Percentiles rank a stretch among this genome's conserved stretches.
These are phyloP conservation scores for Wickerhamomyces kurtzmanii DNA, from an alignment of 805 yeast genomes.

Conservation along the genomic window DNA sequence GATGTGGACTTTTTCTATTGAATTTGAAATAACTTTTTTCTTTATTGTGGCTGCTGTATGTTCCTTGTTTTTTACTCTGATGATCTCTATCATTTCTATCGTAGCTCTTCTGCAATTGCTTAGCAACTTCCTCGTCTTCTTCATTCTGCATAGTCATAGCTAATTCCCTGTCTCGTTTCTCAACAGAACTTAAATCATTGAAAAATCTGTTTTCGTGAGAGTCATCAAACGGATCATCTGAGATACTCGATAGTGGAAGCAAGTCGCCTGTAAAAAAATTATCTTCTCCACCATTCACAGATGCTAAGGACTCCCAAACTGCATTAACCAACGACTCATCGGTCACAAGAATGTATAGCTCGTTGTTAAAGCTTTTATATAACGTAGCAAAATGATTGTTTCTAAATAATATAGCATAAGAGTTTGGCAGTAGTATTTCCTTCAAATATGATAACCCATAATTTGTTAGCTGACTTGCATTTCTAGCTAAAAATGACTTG, in stretches of 20 bases:
- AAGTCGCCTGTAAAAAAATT: slow-evolving; percentile 61
- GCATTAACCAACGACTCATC: slow-evolving; percentile 61
- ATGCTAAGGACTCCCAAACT: slow-evolving; percentile 75
- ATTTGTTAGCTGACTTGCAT: slow-evolving; percentile 69
- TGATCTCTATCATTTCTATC: slow-evolving; percentile 6
- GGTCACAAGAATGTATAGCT: slow-evolving; percentile 59
- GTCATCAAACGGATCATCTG: slow-evolving; percentile 13
- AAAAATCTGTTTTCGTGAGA: slow-evolving; percentile 4
- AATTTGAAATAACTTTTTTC: too few relatives aligned
- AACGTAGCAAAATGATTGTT: slow-evolving; percentile 85
- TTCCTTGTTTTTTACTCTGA: too few relatives aligned
- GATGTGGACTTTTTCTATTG: too few relatives aligned
- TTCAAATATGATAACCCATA: slow-evolving; percentile 47
- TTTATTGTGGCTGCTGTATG: too few relatives aligned
- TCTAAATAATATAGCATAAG: slow-evolving; percentile 68
- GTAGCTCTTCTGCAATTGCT: slow-evolving; percentile 28
- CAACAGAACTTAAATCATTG: slow-evolving; percentile 11
- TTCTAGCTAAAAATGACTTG: slow-evolving; percentile 42
- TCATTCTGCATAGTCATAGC: slow-evolving; percentile 40
- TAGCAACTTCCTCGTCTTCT: slow-evolving; percentile 45
- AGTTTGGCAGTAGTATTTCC: slow-evolving; percentile 34
- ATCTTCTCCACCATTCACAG: slow-evolving; percentile 63
- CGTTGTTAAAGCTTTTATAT: slow-evolving; percentile 32
- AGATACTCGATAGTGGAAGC: slow-evolving; percentile 24
- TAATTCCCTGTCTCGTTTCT: slow-evolving; percentile 29